phyloP scores from a whole-genome alignment of 2,329 filamentous ascomycete genomes.

The Epichloe sylvatica region DNA sequence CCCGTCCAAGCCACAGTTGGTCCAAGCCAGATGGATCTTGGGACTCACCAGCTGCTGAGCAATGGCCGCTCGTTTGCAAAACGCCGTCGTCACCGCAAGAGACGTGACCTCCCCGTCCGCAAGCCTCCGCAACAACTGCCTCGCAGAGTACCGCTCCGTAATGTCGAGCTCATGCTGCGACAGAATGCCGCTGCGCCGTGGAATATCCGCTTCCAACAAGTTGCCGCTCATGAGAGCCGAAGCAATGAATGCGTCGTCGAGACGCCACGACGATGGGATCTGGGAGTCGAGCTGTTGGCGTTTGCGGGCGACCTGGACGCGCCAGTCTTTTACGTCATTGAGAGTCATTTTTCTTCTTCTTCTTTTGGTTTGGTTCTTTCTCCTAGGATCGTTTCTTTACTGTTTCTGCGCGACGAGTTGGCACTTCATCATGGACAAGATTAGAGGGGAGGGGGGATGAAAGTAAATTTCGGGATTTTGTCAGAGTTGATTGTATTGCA shows the following conservation, averaged over 20 bases:
- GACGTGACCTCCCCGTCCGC: slow-evolving; percentile 18
- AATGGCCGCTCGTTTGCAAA: slow-evolving; percentile 16
- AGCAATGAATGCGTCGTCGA: background rate
- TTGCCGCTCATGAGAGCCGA: background rate
- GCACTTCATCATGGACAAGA: too few relatives aligned
- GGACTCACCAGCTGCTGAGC: slow-evolving; percentile 16
- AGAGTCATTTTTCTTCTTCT: background rate
- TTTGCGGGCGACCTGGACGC: background rate
- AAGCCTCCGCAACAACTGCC: slow-evolving; percentile 22
- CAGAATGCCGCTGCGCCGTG: slow-evolving; percentile 22
- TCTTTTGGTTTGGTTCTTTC: background rate
- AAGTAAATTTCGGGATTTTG: too few relatives aligned
- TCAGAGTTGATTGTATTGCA: too few relatives aligned
- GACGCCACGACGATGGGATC: slow-evolving; percentile 4
- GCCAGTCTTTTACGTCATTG: background rate
- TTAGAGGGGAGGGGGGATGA: too few relatives aligned
- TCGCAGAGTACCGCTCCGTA: slow-evolving; percentile 27
- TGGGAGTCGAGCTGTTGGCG: slow-evolving; percentile 1
- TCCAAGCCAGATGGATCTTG: background rate
- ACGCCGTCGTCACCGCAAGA: slow-evolving; percentile 22
- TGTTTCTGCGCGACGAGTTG: background rate
- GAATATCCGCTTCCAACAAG: slow-evolving; percentile 6
- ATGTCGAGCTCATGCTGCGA: slow-evolving; percentile 27
- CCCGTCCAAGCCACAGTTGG: too few relatives aligned
- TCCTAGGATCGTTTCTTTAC: too few relatives aligned